Evolutionary conservation across 352 stramenopile species (phyloP).

Genomic region (Globisporangium barbulae): DNA sequence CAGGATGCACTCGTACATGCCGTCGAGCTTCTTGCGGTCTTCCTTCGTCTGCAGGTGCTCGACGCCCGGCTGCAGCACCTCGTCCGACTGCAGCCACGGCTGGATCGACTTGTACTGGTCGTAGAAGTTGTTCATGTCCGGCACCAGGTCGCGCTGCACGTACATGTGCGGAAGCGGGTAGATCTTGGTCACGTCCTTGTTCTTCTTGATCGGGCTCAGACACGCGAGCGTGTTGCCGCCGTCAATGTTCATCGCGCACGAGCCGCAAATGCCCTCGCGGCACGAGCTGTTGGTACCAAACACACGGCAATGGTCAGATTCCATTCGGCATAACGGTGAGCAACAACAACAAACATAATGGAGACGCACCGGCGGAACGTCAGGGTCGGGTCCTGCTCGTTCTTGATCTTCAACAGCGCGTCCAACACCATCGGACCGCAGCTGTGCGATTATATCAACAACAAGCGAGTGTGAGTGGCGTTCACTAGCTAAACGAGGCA

Average conservation of each 20-base stretch:
- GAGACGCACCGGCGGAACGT: conserved; percentile 92
- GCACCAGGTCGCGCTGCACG: conserved; percentile 98
- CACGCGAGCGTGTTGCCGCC: conserved; percentile 98
- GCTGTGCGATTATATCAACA: conserved; percentile 25
- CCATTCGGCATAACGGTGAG: conserved; percentile 1
- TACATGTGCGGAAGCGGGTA: conserved; percentile 99
- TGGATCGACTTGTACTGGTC: conserved; percentile 98
- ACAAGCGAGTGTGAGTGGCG: conserved; percentile 1
- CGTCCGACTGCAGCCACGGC: conserved; percentile 97
- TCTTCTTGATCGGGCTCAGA: conserved; percentile 96
- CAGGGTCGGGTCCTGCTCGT: conserved; percentile 97
- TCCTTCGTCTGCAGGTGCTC: conserved; percentile 90
- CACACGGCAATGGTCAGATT: conserved; percentile 1
- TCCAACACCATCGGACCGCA: conserved; percentile 99
- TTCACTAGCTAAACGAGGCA: not conserved
- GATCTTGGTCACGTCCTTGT: conserved; percentile 94
- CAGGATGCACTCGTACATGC: conserved; percentile 99
- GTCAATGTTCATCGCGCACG: conserved; percentile 99
- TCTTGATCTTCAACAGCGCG: conserved; percentile 99
- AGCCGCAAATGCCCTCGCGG: conserved; percentile 99
- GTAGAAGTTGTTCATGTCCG: conserved; percentile 99
- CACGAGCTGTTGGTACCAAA: conserved; percentile 80
- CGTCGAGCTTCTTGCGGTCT: conserved; percentile 99
- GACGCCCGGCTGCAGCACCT: conserved; percentile 83
- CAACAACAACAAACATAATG: not conserved